phyloP scores from a whole-genome alignment of 2,329 filamentous ascomycete genomes.

The Hymenoscyphus occultus region DNA sequence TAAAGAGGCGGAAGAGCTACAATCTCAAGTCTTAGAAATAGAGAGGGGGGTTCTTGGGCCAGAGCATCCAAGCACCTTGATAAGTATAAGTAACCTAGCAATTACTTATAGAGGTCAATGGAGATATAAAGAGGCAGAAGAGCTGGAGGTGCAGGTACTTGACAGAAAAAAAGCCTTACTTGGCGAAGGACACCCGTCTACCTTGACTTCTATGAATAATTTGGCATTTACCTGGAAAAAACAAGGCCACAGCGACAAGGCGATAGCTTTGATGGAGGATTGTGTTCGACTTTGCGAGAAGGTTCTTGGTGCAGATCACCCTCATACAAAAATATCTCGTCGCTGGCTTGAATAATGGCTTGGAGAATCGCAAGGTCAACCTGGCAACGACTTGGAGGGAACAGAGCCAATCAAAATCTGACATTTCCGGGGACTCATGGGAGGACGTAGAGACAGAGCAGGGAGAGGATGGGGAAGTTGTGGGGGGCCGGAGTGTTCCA shows the following conservation, averaged over 20 bases:
- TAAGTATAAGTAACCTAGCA: neutral
- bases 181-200: slow-evolving; percentile 2
- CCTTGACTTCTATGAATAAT: neutral
- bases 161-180: neutral
- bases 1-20: neutral
- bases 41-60: neutral
- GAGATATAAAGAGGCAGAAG: neutral
- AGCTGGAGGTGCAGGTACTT: neutral
- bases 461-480: neutral
- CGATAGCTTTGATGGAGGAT: neutral
- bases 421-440: neutral
- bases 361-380: neutral
- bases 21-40: neutral
- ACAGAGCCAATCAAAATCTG: neutral
- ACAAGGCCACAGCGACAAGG: neutral
- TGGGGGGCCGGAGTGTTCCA: neutral
- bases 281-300: neutral
- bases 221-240: neutral
- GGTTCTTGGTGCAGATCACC: neutral
- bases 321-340: neutral
- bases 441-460: neutral
- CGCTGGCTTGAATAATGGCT: neutral
- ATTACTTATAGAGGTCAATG: neutral
- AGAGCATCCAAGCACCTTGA: slow-evolving; percentile 3
- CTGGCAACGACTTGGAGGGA: neutral